Conservation (phyloP, 208 protist species). For the Trypanosoma theileri region DNA sequence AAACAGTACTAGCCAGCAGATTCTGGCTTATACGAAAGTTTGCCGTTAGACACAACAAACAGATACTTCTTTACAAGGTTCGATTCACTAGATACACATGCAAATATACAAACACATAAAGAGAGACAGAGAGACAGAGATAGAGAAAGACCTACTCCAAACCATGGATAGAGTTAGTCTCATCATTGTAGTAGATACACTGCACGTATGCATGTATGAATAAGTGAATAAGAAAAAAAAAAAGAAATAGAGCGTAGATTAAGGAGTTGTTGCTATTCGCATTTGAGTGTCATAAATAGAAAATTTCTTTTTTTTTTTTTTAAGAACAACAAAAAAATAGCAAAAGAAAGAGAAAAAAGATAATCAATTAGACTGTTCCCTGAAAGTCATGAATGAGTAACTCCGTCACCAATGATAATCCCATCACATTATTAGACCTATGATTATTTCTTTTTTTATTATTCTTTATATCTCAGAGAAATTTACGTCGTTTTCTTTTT, state of each 20-base stretch:
- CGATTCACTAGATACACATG: no score
- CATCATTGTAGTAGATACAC: no score
- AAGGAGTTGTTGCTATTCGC: no score
- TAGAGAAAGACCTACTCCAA: background rate
- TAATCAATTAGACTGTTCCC: background rate
- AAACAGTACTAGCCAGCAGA: no score
- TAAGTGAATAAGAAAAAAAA: background rate
- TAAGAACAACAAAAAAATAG: background rate
- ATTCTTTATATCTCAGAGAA: background rate
- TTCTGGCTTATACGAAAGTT: no score
- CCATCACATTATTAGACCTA: background rate
- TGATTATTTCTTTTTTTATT: slow-evolving; percentile 8
- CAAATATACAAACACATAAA: no score
- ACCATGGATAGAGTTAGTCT: no score
- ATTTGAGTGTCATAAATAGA: background rate
- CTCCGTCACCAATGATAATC: background rate
- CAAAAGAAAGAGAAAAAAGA: slow-evolving; percentile 21
- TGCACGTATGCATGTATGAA: background rate
- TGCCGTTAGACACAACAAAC: no score
- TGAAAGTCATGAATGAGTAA: background rate
- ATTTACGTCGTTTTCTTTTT: background rate
- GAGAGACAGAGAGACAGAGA: background rate
- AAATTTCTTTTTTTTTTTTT: slow-evolving; percentile 1
- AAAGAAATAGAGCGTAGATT: background rate
- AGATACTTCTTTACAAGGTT: no score